phyloP scores from a whole-genome alignment of 805 yeast species.

The Candida piceae region DNA sequence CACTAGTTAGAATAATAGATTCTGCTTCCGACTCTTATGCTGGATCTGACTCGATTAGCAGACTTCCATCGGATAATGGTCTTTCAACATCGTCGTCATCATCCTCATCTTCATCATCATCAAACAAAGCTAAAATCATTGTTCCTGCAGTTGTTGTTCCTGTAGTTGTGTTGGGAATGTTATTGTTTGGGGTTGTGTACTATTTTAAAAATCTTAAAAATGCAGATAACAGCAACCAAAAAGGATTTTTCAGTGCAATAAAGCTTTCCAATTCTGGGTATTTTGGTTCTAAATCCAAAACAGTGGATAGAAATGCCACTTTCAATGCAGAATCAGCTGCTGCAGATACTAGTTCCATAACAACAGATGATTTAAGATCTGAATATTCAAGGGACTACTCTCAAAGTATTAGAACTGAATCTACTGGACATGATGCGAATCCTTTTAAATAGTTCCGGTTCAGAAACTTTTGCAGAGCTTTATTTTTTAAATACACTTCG shows the following conservation, averaged over 20 bases:
- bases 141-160: conserved; percentile 43
- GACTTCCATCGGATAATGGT: conserved; percentile 39
- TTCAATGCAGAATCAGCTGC: conserved; percentile 8
- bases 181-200: conserved; percentile 28
- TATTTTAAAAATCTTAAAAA: conserved; percentile 26
- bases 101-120: conserved; percentile 11
- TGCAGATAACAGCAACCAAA: conserved; percentile 5
- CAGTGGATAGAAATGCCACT: conserved; percentile 4
- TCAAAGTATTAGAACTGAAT: conserved; percentile 13
- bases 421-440: conserved; percentile 11
- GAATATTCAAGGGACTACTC: conserved; percentile 9
- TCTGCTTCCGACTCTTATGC: conserved; percentile 19
- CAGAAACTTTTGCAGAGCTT: too few relatives aligned
- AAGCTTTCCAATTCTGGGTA: conserved; percentile 9
- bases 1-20: conserved; percentile 34
- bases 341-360: conserved; percentile 12
- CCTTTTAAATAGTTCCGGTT: conserved; percentile 15
- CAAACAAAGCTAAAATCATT: conserved; percentile 26
- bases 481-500: too few relatives aligned
- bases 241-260: conserved; percentile 15
- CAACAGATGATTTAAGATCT: conserved; percentile 19
- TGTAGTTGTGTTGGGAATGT: conserved; percentile 28
- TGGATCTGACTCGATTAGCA: conserved; percentile 27
- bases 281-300: conserved; percentile 10
- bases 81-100: conserved; percentile 12